Evolutionary conservation across 805 yeast genomes (phyloP), one percentile per base, ranked within the genome.

Genomic region (Zygosaccharomyces kombuchaensis): DNA sequence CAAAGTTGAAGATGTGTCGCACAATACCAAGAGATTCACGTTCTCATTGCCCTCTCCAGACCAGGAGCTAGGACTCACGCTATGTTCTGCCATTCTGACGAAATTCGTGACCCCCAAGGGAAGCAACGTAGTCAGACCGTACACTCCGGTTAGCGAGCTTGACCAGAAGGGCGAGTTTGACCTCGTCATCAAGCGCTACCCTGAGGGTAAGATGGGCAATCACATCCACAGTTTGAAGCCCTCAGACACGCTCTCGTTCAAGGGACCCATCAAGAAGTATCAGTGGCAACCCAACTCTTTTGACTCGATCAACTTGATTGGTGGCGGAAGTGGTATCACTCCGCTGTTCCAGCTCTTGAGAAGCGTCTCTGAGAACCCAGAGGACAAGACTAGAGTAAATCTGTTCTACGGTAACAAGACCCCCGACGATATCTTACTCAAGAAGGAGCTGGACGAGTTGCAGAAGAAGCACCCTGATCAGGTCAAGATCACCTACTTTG

Each of bases 321-420:
- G 96, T 59, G 99, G 96, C 62, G 99, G 99, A 64, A 77, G 95
- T 42, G 98, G 98, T 70, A 90, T 93, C 67, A 87, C 97, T 39
- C 99, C 99, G 49, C 76, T 93, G 69, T 90, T 77, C 76, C 99
- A 93, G 75, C 71, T 93, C 66, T 67, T 87, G 52, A 84, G 80
- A 60, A 82, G 80, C 65, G 78, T 91, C 64, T 75, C 86, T 61
- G 74, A 76, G 64, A 80, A 90, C 75, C 90, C 95, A 46, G 72
- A 70, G 37, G 98, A 93, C 72, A 84, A 87, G 68, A 93, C 99
- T 61, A 84, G 88, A 76, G 82, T 93, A 53, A 76, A 81, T 52
- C 74, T 93, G 57, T 73, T 79, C 65, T 91, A 86, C 72, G 98
- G 96, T 60, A 81, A 80, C 67, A 73, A 81, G 69, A 71, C 89